Percentiles rank a stretch among this genome's conserved stretches.
Evolutionary conservation across 2,329 filamentous ascomycete genomes (phyloP).

Genomic region (Tolypocladium ophioglossoides): DNA sequence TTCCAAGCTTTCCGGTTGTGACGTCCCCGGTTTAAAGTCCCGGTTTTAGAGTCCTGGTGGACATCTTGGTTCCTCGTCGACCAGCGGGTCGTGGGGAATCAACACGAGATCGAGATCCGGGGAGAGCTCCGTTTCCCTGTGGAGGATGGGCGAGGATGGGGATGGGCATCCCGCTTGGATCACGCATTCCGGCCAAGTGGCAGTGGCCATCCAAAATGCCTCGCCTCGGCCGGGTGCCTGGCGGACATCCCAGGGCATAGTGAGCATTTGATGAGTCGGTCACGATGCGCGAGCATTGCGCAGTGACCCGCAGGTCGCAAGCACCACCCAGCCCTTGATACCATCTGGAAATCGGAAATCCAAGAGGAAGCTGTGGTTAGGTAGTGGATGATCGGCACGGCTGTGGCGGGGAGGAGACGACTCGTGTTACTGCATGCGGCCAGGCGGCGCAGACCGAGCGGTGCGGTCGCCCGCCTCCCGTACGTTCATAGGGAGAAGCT

Average conservation of each 20-base stretch:
- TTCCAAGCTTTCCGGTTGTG: background rate
- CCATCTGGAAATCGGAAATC: no score
- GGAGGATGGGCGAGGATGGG: background rate
- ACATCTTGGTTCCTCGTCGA: background rate
- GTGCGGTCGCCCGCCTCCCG: background rate
- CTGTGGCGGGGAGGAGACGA: background rate
- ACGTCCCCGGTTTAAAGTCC: background rate
- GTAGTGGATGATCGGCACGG: background rate
- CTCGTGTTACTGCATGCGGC: background rate
- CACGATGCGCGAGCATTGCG: background rate
- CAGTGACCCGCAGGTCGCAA: background rate
- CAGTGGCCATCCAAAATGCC: background rate
- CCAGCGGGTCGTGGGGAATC: background rate
- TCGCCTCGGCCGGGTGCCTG: background rate
- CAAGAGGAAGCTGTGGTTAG: background rate
- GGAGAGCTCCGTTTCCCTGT: background rate
- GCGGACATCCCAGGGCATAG: background rate
- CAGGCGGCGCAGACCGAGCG: background rate
- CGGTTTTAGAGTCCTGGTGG: background rate
- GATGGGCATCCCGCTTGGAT: background rate
- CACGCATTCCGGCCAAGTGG: background rate
- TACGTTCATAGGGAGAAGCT: background rate
- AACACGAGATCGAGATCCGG: background rate
- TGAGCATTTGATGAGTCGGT: background rate
- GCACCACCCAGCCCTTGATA: background rate